Evolutionary conservation across 108 stramenopile species (phyloP).

Genomic region (Skeletonema menzelii): DNA sequence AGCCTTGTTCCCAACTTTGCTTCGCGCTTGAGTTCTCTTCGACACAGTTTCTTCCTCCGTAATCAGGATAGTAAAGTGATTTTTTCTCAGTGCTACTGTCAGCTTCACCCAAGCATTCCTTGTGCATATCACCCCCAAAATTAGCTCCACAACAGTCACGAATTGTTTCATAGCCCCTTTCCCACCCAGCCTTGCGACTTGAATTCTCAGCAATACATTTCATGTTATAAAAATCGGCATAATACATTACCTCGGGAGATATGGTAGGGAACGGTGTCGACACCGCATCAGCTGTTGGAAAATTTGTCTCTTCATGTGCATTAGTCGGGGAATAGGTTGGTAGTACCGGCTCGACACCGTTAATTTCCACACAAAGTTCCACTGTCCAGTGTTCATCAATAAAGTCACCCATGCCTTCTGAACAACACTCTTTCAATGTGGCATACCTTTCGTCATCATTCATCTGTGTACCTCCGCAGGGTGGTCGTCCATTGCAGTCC

Average conservation of each 20-base stretch:
- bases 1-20: not conserved
- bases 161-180: constrained; percentile 14
- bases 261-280: not conserved
- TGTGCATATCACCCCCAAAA: constrained; percentile 6
- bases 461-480: constrained; percentile 4
- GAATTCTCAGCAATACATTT: constrained; percentile 5
- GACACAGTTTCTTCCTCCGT: not conserved
- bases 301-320: not conserved
- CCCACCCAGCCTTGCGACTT: constrained; percentile 7
- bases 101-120: constrained; percentile 2
- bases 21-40: not conserved
- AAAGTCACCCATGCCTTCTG: constrained; percentile 13
- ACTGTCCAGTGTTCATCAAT: constrained; percentile 27
- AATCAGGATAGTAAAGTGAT: constrained; percentile 7
- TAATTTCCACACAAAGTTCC: constrained; percentile 9
- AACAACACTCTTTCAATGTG: constrained; percentile 21
- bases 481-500: not conserved
- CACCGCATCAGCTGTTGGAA: not conserved
- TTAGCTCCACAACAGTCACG: constrained; percentile 23
- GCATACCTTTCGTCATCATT: constrained; percentile 9
- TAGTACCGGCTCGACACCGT: not conserved
- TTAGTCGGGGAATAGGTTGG: not conserved
- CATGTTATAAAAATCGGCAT: not conserved
- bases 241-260: not conserved
- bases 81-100: not conserved